Percentiles rank a stretch among this genome's conserved stretches.
These are phyloP conservation scores for Ambrosiella xylebori DNA, from an alignment of 2,329 filamentous ascomycete species.

Conservation along the genomic window DNA sequence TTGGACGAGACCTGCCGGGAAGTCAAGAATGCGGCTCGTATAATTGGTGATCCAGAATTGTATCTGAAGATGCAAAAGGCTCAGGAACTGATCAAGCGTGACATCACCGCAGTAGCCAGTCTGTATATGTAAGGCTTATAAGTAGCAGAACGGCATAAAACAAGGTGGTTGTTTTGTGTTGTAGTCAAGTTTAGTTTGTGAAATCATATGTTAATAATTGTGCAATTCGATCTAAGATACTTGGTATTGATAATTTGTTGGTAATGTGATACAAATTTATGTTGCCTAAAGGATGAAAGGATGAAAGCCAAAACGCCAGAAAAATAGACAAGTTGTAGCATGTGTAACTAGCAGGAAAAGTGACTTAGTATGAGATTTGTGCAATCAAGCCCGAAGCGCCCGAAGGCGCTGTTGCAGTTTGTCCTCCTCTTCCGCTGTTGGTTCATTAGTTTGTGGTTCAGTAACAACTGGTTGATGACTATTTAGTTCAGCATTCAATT, in stretches of 20 bases:
- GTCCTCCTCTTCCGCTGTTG: slow-evolving; percentile 64
- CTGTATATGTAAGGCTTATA: slow-evolving; percentile 53
- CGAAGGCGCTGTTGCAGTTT: slow-evolving; percentile 46
- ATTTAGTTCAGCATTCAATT: slow-evolving; percentile 59
- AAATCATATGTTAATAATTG: not conserved
- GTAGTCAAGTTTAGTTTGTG: not conserved
- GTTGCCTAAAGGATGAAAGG: too few species aligned
- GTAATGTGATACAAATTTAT: too few species aligned
- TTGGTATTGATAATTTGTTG: too few species aligned
- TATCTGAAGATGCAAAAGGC: slow-evolving; percentile 95
- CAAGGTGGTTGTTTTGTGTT: not conserved
- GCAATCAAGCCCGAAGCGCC: slow-evolving; percentile 33
- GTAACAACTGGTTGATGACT: slow-evolving; percentile 36
- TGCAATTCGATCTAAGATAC: too few species aligned
- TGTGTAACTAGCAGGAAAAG: not conserved
- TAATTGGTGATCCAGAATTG: slow-evolving; percentile 83
- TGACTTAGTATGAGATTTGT: not conserved
- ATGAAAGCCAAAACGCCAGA: too few species aligned
- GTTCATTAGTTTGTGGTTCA: slow-evolving; percentile 45
- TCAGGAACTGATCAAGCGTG: slow-evolving; percentile 94
- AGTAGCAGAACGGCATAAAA: not conserved
- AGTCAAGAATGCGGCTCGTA: slow-evolving; percentile 89
- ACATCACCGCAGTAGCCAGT: slow-evolving; percentile 79
- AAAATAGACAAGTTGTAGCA: too few species aligned
- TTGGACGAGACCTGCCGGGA: slow-evolving; percentile 93